Evolutionary conservation across 2,329 filamentous ascomycete genomes (phyloP).

Genomic region (Ilyonectria sp.): DNA sequence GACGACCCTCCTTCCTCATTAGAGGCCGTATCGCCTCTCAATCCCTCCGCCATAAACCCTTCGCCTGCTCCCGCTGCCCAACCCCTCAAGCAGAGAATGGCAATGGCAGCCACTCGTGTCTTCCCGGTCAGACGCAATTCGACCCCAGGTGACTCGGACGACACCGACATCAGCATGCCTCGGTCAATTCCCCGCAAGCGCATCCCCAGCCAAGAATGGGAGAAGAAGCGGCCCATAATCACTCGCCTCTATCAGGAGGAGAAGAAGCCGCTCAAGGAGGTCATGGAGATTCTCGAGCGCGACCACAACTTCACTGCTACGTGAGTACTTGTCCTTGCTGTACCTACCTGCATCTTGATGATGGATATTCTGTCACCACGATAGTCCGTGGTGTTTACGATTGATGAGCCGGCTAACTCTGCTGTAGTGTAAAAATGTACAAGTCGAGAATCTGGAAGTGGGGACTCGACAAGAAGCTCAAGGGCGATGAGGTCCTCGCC

Average conservation of each 20-base stretch:
- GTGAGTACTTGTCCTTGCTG: constrained; percentile 46
- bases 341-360: background rate
- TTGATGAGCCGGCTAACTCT: constrained; percentile 6
- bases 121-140: constrained; percentile 44
- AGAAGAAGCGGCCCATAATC: constrained; percentile 54
- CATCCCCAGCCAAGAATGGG: constrained; percentile 53
- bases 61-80: background rate
- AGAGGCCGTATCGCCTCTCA: background rate
- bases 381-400: background rate
- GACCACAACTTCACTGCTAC: constrained; percentile 58
- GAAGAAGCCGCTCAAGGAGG: constrained; percentile 58
- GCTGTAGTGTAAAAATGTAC: constrained; percentile 58
- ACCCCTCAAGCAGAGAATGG: constrained; percentile 17
- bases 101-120: constrained; percentile 43
- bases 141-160: constrained; percentile 48
- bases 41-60: background rate
- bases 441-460: constrained; percentile 60
- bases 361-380: background rate
- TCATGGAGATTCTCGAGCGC: constrained; percentile 57
- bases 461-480: constrained; percentile 60
- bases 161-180: constrained; percentile 47
- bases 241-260: constrained; percentile 58
- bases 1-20: background rate
- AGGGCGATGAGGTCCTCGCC: constrained; percentile 58
- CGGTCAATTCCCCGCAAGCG: constrained; percentile 49